Evolutionary conservation across 352 stramenopile genomes (phyloP), one percentile per base, ranked within the genome.

Genomic region (Phytophthora boehmeriae): DNA sequence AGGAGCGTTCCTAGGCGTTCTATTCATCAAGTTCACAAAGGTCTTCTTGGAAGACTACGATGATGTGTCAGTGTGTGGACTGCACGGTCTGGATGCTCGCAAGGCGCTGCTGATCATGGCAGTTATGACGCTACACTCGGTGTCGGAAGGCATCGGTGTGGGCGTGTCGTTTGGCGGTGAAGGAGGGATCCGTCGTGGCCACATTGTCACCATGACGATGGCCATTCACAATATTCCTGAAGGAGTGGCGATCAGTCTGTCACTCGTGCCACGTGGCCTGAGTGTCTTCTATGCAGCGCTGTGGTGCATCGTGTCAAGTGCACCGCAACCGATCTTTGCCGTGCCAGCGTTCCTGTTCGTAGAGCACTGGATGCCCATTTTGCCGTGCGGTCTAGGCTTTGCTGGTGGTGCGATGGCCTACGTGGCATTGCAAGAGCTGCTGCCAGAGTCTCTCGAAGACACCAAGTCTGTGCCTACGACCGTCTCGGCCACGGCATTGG

Each of bases 181-280:
- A 76, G 84, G 84, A 25, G 96, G 96, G 23, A 92, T 94, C 53
- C 88, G 97, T 66, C 85, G 98, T 28, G 97, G 97, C 19, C 88
- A 98, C 49, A 98, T 99, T 62, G 98, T 99, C 59, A 98, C 92
- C 9, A 95, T 98, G 59, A 98, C 95, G 48, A 91, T 99, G 62
- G 97, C 97, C 0, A 97, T 99, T 28, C 97, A 99, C 83, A 99
- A 99, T 80, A 96, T 99, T 51, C 97, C 97, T 2, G 97, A 99
- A 71, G 97, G 97, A 45, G 81, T 99, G 11, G 97, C 97, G 9
- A 94, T 92, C 71, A 97, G 94, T 49, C 85, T 99, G 28, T 96
- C 97, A 22, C 84, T 99, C 46, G 83, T 98, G 52, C 96, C 97
- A 10, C 77, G 95, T 44, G 96, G 96, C 27, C 78, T 98, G 27